Evolutionary conservation across 1,284 basidiomycete species (phyloP), one percentile per base, ranked within the genome.

Genomic region (Marasmius sp.): DNA sequence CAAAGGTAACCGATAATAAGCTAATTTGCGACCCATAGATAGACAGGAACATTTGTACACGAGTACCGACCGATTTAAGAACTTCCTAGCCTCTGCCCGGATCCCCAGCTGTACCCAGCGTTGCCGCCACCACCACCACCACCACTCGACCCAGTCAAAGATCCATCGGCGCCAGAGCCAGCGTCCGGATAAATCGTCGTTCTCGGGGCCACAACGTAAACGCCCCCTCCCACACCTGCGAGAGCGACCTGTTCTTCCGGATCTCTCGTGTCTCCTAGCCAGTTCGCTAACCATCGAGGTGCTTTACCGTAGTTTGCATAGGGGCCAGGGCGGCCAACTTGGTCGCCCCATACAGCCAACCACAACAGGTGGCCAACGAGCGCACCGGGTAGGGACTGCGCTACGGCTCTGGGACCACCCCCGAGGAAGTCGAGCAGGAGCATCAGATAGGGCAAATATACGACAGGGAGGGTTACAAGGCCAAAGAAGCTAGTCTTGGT

Each of bases 341-440:
- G 67, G 8, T 67, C 69, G 4, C 78, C 82, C 81, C 84, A 87
- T 14, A 89, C 78, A 41, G 81, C 73, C 85, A 87, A 89, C 85
- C 87, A 91, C 91, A 91, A 94, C 3, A 84, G 73, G 69, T 95
- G 91, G 0, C 91, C 93, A 1, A 88, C 82, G 43, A 92, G 78
- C 33, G 90, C 80, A 1, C 93, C 93, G 0, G 88, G 88, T 33
- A 91, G 72, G 56, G 82, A 77, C 58, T 78, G 71, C 2, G 86
- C 82, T 3, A 86, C 89, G 6, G 80, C 81, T 0, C 61, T 45
- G 0, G 43, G 43, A 45, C 43, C 43, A 6, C 18, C 43, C 18
- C 2, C 43, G 18, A 45, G 43, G 14, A 45, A 45, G 12, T 45
- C 43, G 14, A 45, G 18, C 14, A 18, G 3, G 43, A 45, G 43